These are phyloP conservation scores for Bipolaris sorokiniana DNA, from an alignment of 2,329 filamentous ascomycete species.

Conservation along the genomic window DNA sequence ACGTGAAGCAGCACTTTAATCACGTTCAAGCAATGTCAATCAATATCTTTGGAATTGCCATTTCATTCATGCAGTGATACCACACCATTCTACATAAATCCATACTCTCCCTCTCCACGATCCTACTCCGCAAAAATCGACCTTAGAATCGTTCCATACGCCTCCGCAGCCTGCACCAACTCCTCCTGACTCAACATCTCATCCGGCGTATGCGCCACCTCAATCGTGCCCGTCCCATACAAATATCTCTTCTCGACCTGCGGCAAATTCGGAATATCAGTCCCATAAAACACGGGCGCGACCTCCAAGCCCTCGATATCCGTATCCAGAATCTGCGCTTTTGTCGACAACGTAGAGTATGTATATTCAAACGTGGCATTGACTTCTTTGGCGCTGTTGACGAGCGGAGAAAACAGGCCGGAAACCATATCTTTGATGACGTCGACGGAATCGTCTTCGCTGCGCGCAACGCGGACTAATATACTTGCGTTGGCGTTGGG, in stretches of 20 bases:
- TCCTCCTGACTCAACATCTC: slow-evolving; percentile 31
- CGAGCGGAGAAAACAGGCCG: slow-evolving; percentile 24
- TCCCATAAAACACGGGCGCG: slow-evolving; percentile 34
- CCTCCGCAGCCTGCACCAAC: slow-evolving; percentile 30
- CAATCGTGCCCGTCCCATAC: slow-evolving; percentile 29
- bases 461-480: slow-evolving; percentile 54
- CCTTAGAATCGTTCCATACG: slow-evolving; percentile 30
- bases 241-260: slow-evolving; percentile 33
- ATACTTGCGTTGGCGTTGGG: slow-evolving; percentile 71
- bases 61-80: not conserved
- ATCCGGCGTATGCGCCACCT: slow-evolving; percentile 31
- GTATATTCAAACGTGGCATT: slow-evolving; percentile 24
- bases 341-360: slow-evolving; percentile 16
- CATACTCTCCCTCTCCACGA: no score
- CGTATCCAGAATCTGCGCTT: slow-evolving; percentile 29
- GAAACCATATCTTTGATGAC: slow-evolving; percentile 26
- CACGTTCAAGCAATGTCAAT: not conserved
- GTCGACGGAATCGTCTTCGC: slow-evolving; percentile 26
- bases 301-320: slow-evolving; percentile 30
- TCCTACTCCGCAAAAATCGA: slow-evolving; percentile 22
- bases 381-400: slow-evolving; percentile 18
- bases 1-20: no score
- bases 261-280: slow-evolving; percentile 32
- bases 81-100: not conserved
- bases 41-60: not conserved